Evolutionary conservation across 495 filamentous ascomycete species (phyloP), one percentile per base, ranked within the genome.

Genomic region (Patellaria atrata): DNA sequence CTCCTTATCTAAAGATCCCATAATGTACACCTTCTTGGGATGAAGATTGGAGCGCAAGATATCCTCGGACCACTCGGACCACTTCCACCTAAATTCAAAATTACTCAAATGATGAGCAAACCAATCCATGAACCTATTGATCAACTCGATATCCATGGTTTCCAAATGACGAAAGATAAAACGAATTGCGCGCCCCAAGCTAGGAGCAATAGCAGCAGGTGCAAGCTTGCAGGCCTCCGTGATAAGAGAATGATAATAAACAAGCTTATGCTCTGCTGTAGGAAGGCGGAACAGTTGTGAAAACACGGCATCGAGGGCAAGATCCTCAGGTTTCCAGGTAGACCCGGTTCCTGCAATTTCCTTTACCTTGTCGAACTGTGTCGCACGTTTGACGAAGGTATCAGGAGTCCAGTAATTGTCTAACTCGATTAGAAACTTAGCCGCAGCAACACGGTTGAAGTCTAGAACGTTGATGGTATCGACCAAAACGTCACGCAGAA

Each of bases 61-160:
- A 57, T 96, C 83, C 24, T 91, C 83, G 37, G 79, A 75, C 89
- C 89, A 99, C 60, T 99, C 89, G 13, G 78, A 78, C 89, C 89
- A 99, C 60, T 96, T 96, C 89, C 89, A 99, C 3, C 91, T 89
- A 49, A 96, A 99, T 24, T 92, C 89, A 49, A 96, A 99, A 59
- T 99, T 99, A 56, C 84, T 93, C 45, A 99, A 54, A 61, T 99
- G 89, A 51, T 99, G 91, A 10, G 86, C 69, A 49, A 99, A 99
- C 89, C 89, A 99, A 54, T 96, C 89, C 51, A 91, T 64, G 59
- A 94, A 96, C 11, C 89, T 75, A 54, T 81, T 76, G 38, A 60
- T 68, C 23, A 99, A 59, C 58, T 99, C 91, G 25, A 91, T 56
- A 48, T 99, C 89, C 61, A 96, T 75, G 3, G 65, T 64, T 41